These are phyloP conservation scores for Firmiana major DNA, from an alignment of 345 rosid genomes.

Conservation along the genomic window DNA sequence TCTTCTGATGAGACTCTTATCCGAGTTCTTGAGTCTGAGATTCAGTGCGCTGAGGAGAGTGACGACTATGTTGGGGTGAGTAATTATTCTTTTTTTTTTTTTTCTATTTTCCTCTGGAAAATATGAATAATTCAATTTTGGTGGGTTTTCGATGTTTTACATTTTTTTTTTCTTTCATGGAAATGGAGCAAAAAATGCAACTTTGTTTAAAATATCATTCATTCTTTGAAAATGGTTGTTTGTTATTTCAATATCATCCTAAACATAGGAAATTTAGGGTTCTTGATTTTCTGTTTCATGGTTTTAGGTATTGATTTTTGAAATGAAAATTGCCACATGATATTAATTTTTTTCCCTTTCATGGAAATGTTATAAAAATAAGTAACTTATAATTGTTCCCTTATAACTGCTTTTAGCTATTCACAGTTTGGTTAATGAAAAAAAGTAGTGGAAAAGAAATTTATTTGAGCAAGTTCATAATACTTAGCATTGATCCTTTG, in stretches of 20 bases:
- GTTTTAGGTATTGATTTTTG: no score
- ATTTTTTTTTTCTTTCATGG: background rate
- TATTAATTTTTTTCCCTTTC: no score
- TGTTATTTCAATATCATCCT: background rate
- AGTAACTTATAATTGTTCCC: background rate
- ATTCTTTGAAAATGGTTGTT: no score
- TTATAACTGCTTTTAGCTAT: background rate
- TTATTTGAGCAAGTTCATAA: background rate
- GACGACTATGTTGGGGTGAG: slow-evolving; percentile 54
- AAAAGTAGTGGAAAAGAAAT: background rate
- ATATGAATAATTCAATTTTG: background rate
- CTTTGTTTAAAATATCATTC: background rate
- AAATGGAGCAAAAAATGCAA: background rate
- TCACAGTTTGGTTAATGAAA: background rate
- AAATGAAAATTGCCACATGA: no score
- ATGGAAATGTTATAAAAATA: no score
- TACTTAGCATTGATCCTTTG: background rate
- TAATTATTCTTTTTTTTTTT: background rate
- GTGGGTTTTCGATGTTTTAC: background rate
- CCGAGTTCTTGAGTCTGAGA: slow-evolving; percentile 62
- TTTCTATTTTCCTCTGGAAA: no score
- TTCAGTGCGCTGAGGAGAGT: slow-evolving; percentile 53
- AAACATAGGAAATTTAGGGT: background rate
- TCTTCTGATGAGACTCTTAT: slow-evolving; percentile 53
- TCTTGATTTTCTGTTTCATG: background rate